phyloP scores from a whole-genome alignment of 73 alveolate species.

The Paramecium primaurelia region DNA sequence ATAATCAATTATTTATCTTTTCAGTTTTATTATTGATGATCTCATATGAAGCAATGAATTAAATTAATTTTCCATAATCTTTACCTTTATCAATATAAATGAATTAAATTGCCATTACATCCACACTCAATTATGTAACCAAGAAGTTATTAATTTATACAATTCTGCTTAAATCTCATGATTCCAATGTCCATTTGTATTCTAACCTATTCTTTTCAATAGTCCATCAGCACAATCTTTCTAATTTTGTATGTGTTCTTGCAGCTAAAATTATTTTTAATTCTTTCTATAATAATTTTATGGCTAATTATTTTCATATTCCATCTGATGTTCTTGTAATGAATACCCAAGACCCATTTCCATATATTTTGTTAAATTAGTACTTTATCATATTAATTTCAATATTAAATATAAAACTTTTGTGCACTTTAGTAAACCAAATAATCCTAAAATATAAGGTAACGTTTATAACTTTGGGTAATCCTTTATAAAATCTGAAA shows the following conservation, averaged over 20 bases:
- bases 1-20: no score
- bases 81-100: background rate
- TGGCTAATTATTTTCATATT: conserved; percentile 11
- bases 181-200: conserved; percentile 65
- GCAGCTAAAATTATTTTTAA: conserved; percentile 29
- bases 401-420: background rate
- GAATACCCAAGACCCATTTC: conserved; percentile 43
- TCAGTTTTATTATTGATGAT: no score
- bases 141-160: background rate
- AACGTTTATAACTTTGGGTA: background rate
- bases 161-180: conserved; percentile 53
- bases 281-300: background rate
- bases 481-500: background rate
- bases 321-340: conserved; percentile 56
- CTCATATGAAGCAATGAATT: background rate
- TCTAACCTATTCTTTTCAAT: conserved; percentile 51
- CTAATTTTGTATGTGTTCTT: conserved; percentile 33
- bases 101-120: background rate
- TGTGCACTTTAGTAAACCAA: background rate
- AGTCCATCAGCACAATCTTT: conserved; percentile 60
- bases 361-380: background rate
- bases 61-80: background rate
- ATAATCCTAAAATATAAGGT: background rate
- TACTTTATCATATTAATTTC: background rate
- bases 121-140: background rate